These are phyloP conservation scores for Cyclotella distinguenda DNA, from an alignment of 108 stramenopile genomes.

Conservation along the genomic window DNA sequence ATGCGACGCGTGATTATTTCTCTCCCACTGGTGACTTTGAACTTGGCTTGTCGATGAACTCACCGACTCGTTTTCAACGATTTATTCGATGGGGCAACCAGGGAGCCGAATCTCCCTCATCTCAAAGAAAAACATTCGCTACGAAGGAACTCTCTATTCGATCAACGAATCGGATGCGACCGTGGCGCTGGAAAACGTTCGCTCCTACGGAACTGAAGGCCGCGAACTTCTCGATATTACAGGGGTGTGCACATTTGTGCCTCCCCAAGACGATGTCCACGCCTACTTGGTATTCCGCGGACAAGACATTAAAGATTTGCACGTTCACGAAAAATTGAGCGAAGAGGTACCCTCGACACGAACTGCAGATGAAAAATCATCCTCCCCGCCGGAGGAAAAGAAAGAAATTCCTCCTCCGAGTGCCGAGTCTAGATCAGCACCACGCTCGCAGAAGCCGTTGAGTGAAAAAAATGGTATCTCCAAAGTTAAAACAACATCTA, in stretches of 20 bases:
- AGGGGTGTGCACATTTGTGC: slow-evolving; percentile 67
- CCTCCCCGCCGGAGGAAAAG: too few species aligned
- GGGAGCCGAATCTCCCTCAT: slow-evolving; percentile 91
- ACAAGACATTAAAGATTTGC: slow-evolving; percentile 94
- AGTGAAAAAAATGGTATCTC: too few species aligned
- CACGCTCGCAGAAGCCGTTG: too few species aligned
- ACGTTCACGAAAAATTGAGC: slow-evolving; percentile 83
- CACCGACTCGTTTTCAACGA: too few species aligned
- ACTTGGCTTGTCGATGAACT: too few species aligned
- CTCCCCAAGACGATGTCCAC: slow-evolving; percentile 75
- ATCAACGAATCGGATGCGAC: slow-evolving; percentile 92
- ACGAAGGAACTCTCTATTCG: slow-evolving; percentile 90
- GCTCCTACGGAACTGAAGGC: slow-evolving; percentile 92
- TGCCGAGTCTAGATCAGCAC: too few species aligned
- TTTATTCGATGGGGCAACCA: too few species aligned
- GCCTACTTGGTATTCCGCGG: slow-evolving; percentile 90
- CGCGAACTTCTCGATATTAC: slow-evolving; percentile 69
- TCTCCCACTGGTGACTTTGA: background rate
- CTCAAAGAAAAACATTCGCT: slow-evolving; percentile 96
- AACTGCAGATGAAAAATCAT: slow-evolving; percentile 24
- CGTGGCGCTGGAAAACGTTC: slow-evolving; percentile 92
- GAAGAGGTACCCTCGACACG: slow-evolving; percentile 6
- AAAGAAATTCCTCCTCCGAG: too few species aligned
- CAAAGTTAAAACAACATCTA: too few species aligned
- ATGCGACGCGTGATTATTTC: background rate